Evolutionary conservation across 345 rosid genomes (phyloP), one percentile per base, ranked within the genome.

Genomic region (Acer negundo): DNA sequence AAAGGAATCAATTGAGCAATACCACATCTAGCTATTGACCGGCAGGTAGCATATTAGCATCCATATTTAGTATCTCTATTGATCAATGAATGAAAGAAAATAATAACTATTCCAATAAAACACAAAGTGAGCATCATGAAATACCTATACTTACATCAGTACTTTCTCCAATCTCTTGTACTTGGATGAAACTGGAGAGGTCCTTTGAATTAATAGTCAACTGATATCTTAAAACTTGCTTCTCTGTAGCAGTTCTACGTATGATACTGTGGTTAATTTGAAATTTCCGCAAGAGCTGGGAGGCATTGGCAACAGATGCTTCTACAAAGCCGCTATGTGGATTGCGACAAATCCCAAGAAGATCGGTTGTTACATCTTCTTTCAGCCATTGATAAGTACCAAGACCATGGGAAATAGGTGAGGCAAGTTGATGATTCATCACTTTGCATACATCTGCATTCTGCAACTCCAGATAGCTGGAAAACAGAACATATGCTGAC

Each of bases 301-400:
- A 75, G 67, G 97, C 89, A 80, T 84, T 90, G 71, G 78, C 49
- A 63, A 87, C 85, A 80, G 82, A 86, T 70, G 93, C 99, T 82
- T 92, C 98, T 20, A 93, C 40, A 72, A 75, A 84, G 58, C 94
- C 89, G 73, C 84, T 88, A 73, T 65, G 62, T 10, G 84, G 88
- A 81, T 86, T 81, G 63, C 66, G 81, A 56, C 65, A 80, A 80
- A 95, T 86, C 79, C 88, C 86, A 53, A 95, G 83, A 70, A 84
- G 83, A 79, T 76, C 73, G 72, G 84, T 75, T 80, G 90, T 79
- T 77, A 92, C 87, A 80, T 95, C 98, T 86, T 93, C 92, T 78
- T 85, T 80, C 78, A 95, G 94, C 99, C 98, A 95, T 77, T 69
- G 75, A 68, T 89, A 93, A 51, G 99, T 95, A 79, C 99, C 99